Base-by-base conservation (phyloP, 805 yeast species). In the Candida sithepensis region DNA sequence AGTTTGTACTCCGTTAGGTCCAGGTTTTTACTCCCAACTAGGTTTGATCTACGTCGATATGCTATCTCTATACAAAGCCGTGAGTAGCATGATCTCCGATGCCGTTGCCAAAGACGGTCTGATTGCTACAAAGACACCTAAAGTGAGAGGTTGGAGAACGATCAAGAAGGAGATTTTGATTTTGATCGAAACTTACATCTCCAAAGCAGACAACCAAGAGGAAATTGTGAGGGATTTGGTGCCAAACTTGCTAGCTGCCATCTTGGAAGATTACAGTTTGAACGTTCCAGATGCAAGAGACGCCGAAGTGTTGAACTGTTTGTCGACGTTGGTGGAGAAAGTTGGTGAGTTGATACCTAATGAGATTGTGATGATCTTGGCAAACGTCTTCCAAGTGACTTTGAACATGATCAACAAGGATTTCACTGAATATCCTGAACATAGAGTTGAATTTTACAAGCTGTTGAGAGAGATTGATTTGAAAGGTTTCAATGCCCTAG, bases 251-350 rank as follows among this genome's bases (percentile, higher is more conserved):
- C 79, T 94, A 52, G 77, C 77, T 40, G 88, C 97, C 0, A 91
- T 89, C 14, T 77, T 94, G 53, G 95, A 86, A 51, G 99, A 94
- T 66, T 94, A 94, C 70, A 81, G 80, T 60, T 72, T 81, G 16
- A 88, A 88, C 61, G 96, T 90, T 30, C 96, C 98, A 3, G 96
- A 90, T 71, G 97, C 97, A 9, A 84, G 98, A 64, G 99, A 94
- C 70, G 96, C 97, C 7, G 99, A 94, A 70, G 99, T 94, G 4
- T 77, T 94, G 66, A 88, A 87, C 68, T 91, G 98, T 77, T 84
- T 94, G 81, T 82, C 96, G 8, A 88, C 96, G 1, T 79, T 94
- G 47, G 96, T 94, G 23, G 74, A 81, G 24, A 85, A 89, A 63
- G 95, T 90, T 49, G 97, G 97, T 12, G 85, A 78, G 53, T 70